phyloP scores from a whole-genome alignment of 345 rosid species.

The Mercurialis annua region DNA sequence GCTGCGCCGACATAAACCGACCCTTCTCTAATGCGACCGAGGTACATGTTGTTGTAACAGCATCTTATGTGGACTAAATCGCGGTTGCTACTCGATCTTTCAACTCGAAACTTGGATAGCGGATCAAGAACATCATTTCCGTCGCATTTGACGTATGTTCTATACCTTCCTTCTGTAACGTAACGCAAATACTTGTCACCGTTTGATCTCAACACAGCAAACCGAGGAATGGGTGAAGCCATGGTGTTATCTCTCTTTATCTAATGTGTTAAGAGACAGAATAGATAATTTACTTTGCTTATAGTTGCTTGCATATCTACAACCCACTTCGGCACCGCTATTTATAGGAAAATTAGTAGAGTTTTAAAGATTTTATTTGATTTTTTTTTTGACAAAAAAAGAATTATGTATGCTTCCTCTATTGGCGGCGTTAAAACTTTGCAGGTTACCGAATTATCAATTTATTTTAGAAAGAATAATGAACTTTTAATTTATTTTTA shows the following conservation, averaged over 20 bases:
- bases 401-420: no score
- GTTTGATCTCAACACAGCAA: neutral
- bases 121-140: neutral
- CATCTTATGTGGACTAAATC: conserved; percentile 12
- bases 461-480: no score
- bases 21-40: neutral
- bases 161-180: neutral
- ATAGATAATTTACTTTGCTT: neutral
- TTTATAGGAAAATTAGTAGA: neutral
- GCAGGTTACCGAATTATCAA: no score
- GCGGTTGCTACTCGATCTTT: neutral
- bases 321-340: neutral
- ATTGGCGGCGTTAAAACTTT: no score
- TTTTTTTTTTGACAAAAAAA: no score
- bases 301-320: neutral
- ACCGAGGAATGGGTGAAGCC: neutral
- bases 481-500: no score
- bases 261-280: neutral
- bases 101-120: neutral
- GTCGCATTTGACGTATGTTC: neutral
- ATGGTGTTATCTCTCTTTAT: neutral
- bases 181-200: neutral
- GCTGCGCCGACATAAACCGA: neutral
- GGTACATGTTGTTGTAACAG: neutral
- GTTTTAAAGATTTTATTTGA: no score